A percentile compares a stretch with the other conserved stretches of the same genome.
Evolutionary conservation across 148 eudicot species (phyloP).

Genomic region (Fagopyrum esculentum): DNA sequence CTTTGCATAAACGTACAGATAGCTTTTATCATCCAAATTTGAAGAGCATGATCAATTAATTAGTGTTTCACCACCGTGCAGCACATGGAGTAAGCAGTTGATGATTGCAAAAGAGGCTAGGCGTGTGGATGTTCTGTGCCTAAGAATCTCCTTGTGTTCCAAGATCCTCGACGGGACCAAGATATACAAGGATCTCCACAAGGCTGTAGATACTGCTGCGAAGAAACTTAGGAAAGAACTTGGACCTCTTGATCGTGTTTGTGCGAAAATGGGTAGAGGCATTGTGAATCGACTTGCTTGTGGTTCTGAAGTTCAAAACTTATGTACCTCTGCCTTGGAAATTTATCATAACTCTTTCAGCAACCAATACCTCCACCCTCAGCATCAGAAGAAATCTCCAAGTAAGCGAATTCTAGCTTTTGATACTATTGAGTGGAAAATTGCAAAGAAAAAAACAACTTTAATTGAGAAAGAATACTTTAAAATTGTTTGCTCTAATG

Average conservation of each 20-base stretch:
- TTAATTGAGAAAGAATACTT: background rate
- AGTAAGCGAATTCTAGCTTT: constrained; percentile 23
- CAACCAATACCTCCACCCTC: constrained; percentile 15
- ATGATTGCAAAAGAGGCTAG: constrained; percentile 57
- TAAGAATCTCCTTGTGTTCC: constrained; percentile 47
- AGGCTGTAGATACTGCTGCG: constrained; percentile 38
- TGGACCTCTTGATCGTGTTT: constrained; percentile 50
- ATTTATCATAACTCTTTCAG: constrained; percentile 31
- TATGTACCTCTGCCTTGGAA: constrained; percentile 49
- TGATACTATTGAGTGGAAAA: background rate
- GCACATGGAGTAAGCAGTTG: constrained; percentile 53
- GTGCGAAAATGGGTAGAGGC: constrained; percentile 48
- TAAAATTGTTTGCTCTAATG: background rate
- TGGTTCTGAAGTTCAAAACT: constrained; percentile 51
- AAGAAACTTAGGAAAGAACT: constrained; percentile 54
- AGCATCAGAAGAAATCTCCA: constrained; percentile 20
- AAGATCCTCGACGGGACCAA: constrained; percentile 56
- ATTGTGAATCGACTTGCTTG: constrained; percentile 65
- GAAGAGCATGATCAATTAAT: background rate
- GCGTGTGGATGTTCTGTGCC: constrained; percentile 59
- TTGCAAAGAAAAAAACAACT: background rate
- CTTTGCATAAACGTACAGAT: background rate
- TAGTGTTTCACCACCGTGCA: constrained; percentile 14
- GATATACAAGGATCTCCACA: constrained; percentile 39
- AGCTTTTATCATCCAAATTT: background rate